Conservation (phyloP, 176 grass and related monocot genomes). For the Phoenix dactylifera region DNA sequence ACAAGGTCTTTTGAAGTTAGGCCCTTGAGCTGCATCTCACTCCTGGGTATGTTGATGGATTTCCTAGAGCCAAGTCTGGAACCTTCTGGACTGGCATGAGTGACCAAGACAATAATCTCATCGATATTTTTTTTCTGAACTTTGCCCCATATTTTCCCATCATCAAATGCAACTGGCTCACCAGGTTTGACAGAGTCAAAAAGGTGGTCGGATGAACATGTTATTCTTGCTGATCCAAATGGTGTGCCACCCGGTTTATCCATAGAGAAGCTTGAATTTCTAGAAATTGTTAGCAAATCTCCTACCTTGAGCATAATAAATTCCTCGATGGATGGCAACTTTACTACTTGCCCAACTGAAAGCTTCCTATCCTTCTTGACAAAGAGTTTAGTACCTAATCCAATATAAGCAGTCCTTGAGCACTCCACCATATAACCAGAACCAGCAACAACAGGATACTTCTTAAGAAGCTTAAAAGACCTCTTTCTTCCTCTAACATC, state of each 20-base stretch:
- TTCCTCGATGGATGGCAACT: constrained; percentile 4
- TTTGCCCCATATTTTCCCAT: constrained; percentile 20
- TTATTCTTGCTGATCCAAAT: constrained; percentile 8
- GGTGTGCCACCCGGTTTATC: background rate
- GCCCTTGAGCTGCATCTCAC: constrained; percentile 9
- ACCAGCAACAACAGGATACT: background rate
- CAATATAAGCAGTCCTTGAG: constrained; percentile 3
- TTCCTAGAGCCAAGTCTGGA: constrained; percentile 18
- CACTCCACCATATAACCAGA: constrained; percentile 13
- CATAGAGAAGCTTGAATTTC: constrained; percentile 1
- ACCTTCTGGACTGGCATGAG: constrained; percentile 16
- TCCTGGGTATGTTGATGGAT: constrained; percentile 19
- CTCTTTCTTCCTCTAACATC: constrained; percentile 14
- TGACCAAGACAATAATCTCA: constrained; percentile 8
- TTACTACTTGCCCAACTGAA: constrained; percentile 7
- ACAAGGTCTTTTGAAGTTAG: constrained; percentile 13
- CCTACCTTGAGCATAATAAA: constrained; percentile 5
- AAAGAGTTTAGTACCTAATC: constrained; percentile 14
- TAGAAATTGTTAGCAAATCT: constrained; percentile 15
- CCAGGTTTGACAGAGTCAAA: constrained; percentile 15
- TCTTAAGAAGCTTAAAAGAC: background rate
- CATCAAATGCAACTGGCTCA: constrained; percentile 20
- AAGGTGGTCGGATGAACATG: constrained; percentile 9
- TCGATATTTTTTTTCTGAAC: constrained; percentile 4
- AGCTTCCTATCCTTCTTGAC: constrained; percentile 3